phyloP scores from a whole-genome alignment of 495 filamentous ascomycete species.

The Penicillium odoratum region DNA sequence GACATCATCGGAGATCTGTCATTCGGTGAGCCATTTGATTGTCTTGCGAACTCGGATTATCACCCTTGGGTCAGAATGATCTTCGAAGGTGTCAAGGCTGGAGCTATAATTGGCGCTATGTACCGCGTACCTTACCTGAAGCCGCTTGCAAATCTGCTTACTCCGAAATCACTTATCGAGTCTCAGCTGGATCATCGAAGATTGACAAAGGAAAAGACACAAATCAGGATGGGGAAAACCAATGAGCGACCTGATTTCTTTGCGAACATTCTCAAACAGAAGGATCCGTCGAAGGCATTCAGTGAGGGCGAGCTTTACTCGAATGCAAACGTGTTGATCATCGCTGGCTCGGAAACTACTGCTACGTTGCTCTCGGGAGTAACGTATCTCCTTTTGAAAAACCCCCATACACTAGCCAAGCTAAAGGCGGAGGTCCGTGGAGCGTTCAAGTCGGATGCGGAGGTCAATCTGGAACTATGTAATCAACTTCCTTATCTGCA shows the following conservation, averaged over 20 bases:
- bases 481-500: slow-evolving; percentile 48
- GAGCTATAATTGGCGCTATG: slow-evolving; percentile 24
- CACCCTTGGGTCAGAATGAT: slow-evolving; percentile 59
- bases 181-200: slow-evolving; percentile 27
- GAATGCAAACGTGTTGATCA: slow-evolving; percentile 38
- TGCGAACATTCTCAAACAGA: slow-evolving; percentile 1
- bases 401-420: slow-evolving; percentile 41
- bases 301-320: neutral
- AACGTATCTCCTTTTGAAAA: slow-evolving; percentile 47
- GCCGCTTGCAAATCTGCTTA: slow-evolving; percentile 12
- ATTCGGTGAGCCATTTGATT: slow-evolving; percentile 60
- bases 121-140: slow-evolving; percentile 19
- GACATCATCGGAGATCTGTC: slow-evolving; percentile 62
- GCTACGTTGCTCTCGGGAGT: slow-evolving; percentile 55
- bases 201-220: slow-evolving; percentile 19
- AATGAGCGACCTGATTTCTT: slow-evolving; percentile 26
- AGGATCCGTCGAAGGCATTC: neutral
- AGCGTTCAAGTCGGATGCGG: slow-evolving; percentile 45
- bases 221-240: slow-evolving; percentile 14
- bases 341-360: slow-evolving; percentile 60
- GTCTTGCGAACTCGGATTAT: slow-evolving; percentile 47
- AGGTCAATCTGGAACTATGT: slow-evolving; percentile 49
- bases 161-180: slow-evolving; percentile 21
- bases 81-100: slow-evolving; percentile 32
- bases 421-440: slow-evolving; percentile 49